Conservation (phyloP, 345 rosid genomes). For the Salix suchowensis region DNA sequence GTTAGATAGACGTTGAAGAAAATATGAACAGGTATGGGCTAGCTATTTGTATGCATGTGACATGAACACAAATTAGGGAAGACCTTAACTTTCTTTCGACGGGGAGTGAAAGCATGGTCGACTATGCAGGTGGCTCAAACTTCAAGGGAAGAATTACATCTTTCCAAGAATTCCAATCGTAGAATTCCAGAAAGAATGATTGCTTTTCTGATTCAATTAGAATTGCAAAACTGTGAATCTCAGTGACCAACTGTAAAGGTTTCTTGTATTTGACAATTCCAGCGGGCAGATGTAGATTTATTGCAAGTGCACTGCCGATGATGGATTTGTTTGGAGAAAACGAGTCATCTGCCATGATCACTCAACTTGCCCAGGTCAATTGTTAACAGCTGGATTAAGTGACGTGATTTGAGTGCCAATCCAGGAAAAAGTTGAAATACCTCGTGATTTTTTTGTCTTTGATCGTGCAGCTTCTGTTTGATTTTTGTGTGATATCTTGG, state of each 20-base stretch:
- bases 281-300: not conserved
- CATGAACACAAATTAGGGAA: not conserved
- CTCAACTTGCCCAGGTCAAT: not conserved
- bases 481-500: not conserved
- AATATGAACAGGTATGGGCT: not conserved
- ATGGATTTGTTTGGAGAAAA: not conserved
- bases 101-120: not conserved
- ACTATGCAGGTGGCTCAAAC: not conserved
- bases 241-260: not conserved
- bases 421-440: no score
- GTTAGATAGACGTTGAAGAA: slow-evolving; percentile 11
- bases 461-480: not conserved
- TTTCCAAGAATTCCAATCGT: not conserved
- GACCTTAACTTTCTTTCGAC: not conserved
- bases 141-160: not conserved
- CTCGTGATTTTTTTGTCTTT: not conserved
- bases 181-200: not conserved
- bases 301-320: not conserved
- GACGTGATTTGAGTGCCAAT: not conserved
- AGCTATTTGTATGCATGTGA: not conserved
- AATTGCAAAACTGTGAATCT: not conserved
- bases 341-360: not conserved
- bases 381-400: not conserved
- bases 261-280: not conserved
- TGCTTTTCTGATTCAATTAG: not conserved